Evolutionary conservation across 805 yeast genomes (phyloP).

Genomic region (Metschnikowia peoriensis): DNA sequence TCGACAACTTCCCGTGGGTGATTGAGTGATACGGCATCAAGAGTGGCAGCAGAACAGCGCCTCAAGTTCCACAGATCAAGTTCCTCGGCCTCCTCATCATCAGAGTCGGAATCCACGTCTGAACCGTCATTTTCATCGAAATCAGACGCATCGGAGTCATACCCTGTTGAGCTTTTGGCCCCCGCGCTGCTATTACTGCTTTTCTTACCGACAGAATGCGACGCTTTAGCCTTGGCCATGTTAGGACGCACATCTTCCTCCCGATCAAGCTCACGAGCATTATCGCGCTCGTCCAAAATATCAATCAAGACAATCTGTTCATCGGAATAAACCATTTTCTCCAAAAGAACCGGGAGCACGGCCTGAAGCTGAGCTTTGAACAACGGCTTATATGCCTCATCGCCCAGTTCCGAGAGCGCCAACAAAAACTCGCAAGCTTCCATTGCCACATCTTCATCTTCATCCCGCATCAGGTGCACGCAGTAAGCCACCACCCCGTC

Average conservation of each 20-base stretch:
- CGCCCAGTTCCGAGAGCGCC: constrained; percentile 50
- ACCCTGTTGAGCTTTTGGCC: not conserved
- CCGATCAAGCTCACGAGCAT: constrained; percentile 73
- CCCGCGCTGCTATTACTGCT: not conserved
- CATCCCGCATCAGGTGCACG: constrained; percentile 67
- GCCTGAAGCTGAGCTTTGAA: constrained; percentile 56
- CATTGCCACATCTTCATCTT: constrained; percentile 72
- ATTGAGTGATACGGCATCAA: constrained; percentile 73
- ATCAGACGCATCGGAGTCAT: constrained; percentile 1
- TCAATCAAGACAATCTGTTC: constrained; percentile 69
- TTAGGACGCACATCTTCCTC: constrained; percentile 87
- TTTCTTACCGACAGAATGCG: constrained; percentile 27
- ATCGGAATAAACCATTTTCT: constrained; percentile 85
- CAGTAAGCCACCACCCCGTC: constrained; percentile 85
- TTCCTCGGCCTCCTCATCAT: constrained; percentile 64
- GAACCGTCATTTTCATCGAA: constrained; percentile 30
- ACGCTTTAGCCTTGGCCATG: constrained; percentile 60
- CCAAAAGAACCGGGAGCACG: constrained; percentile 74
- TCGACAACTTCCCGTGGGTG: constrained; percentile 67
- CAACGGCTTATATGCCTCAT: constrained; percentile 23
- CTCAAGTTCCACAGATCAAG: constrained; percentile 85
- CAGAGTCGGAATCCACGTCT: constrained; percentile 58
- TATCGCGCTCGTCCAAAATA: constrained; percentile 67
- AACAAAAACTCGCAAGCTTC: constrained; percentile 93
- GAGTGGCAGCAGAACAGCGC: constrained; percentile 91